Evolutionary conservation across 2,329 filamentous ascomycete species (phyloP), one percentile per base, ranked within the genome.

Genomic region (Neonectria coccinea): DNA sequence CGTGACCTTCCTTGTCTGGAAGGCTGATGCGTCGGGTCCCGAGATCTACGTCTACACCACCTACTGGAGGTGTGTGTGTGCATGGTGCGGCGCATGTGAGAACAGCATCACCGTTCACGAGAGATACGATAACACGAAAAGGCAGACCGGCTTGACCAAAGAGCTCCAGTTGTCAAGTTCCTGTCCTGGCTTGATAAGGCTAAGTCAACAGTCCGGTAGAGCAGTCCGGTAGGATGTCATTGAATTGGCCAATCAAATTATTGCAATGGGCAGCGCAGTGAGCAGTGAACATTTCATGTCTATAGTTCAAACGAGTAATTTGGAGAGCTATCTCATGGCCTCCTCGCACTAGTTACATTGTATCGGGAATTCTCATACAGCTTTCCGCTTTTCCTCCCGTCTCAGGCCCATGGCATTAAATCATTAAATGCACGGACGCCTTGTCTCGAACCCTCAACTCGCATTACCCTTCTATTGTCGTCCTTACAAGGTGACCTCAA

Each of bases 401-500:
- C 70, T 69, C 64, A 69, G 70, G 70, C 63, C 69, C 59, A 54
- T 66, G 72, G 67, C 70, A 73, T 69, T 70, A 74, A 73, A 72
- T 75, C 76, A 73, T 77, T 70, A 78, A 75, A 75, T 75, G 70
- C 69, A 73, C 73, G 68, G 66, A 73, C 73, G 70, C 68, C 77
- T 74, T 73, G 70, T 68, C 70, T 71, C 66, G 52, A 61, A 69
- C 67, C 70, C 65, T 73, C 67, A 31, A 65, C 68, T 65, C 65
- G 66, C 62, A 74, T 72, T 74, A 73, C 65, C 66, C 57, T 72
- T 62, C 63, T 65, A 59, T 56, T 56, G 64, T 51, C 51, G 67
- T 59, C 69, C 71, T 79, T 85, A 92, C 80, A 96, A 86, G 80
- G 90, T 88, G 75, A 97, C 94, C 86, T 97, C 94, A 66, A 97